Conservation (phyloP, 73 alveolate species). For the Halteria grandinella region DNA sequence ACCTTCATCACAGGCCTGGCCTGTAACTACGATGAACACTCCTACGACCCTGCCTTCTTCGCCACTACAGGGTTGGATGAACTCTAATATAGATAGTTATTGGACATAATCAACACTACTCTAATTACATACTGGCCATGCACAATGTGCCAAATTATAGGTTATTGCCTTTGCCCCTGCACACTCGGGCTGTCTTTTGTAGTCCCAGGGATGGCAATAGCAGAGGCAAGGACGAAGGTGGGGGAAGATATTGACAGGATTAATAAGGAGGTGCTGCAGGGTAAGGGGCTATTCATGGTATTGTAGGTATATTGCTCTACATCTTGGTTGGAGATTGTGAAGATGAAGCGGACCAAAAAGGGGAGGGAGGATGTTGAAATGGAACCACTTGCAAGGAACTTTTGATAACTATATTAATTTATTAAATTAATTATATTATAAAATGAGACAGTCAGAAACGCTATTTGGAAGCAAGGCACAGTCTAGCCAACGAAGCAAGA, state of each 20-base stretch:
- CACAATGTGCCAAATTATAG: slow-evolving; percentile 25
- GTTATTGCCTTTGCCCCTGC: slow-evolving; percentile 54
- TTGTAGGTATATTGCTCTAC: slow-evolving; percentile 9
- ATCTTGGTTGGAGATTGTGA: slow-evolving; percentile 51
- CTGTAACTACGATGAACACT: background rate
- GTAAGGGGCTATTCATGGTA: background rate
- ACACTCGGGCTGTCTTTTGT: slow-evolving; percentile 55
- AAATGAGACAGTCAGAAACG: too few species aligned
- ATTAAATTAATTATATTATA: too few species aligned
- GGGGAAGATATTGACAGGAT: background rate
- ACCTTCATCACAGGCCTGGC: slow-evolving; percentile 60
- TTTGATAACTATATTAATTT: too few species aligned
- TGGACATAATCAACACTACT: slow-evolving; percentile 19
- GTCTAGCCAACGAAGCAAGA: too few species aligned
- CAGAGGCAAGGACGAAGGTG: slow-evolving; percentile 28
- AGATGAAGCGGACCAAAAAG: too few species aligned
- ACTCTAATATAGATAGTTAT: background rate
- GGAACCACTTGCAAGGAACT: too few species aligned
- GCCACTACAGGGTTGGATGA: background rate
- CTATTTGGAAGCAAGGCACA: too few species aligned
- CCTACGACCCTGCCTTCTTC: slow-evolving; percentile 26
- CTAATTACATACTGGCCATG: slow-evolving; percentile 56
- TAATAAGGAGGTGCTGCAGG: slow-evolving; percentile 19
- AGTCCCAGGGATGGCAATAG: slow-evolving; percentile 7
- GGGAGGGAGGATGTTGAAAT: too few species aligned